Conservation (phyloP, 1,284 basidiomycete species). For the Schizopora paradoxa region DNA sequence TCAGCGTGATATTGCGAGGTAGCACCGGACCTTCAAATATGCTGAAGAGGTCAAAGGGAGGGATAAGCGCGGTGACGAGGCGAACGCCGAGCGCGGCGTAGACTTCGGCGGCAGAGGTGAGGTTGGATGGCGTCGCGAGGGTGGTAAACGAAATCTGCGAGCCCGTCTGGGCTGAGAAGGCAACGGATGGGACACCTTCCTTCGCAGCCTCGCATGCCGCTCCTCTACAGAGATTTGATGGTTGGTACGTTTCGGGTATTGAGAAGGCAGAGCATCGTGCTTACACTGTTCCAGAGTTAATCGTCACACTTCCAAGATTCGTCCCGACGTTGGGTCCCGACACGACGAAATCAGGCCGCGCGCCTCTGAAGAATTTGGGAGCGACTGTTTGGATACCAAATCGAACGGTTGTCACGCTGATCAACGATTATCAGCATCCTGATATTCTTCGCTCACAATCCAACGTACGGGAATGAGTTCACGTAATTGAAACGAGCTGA, state of each 20-base stretch:
- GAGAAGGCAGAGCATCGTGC: background rate
- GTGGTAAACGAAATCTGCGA: conserved; percentile 42
- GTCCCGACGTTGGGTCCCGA: conserved; percentile 46
- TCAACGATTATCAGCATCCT: background rate
- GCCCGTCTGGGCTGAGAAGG: conserved; percentile 42
- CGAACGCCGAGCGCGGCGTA: conserved; percentile 39
- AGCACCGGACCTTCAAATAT: conserved; percentile 29
- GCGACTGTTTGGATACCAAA: conserved; percentile 45
- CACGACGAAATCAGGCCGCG: conserved; percentile 43
- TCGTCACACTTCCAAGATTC: conserved; percentile 10
- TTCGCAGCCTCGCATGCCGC: conserved; percentile 42
- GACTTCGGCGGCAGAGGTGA: conserved; percentile 34
- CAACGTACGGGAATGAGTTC: conserved; percentile 5
- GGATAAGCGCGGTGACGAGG: conserved; percentile 35
- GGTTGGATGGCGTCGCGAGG: conserved; percentile 31
- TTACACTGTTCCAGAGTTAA: conserved; percentile 17
- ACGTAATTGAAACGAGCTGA: conserved; percentile 6
- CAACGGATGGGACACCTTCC: conserved; percentile 43
- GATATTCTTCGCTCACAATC: background rate
- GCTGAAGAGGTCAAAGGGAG: conserved; percentile 12
- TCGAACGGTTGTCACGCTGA: conserved; percentile 36
- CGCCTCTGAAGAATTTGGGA: conserved; percentile 35
- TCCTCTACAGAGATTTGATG: conserved; percentile 29
- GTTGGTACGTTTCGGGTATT: background rate
- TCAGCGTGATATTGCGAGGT: conserved; percentile 36